Base-by-base conservation (phyloP, 192 early-diverging fungal species). In the Podila epigama region DNA sequence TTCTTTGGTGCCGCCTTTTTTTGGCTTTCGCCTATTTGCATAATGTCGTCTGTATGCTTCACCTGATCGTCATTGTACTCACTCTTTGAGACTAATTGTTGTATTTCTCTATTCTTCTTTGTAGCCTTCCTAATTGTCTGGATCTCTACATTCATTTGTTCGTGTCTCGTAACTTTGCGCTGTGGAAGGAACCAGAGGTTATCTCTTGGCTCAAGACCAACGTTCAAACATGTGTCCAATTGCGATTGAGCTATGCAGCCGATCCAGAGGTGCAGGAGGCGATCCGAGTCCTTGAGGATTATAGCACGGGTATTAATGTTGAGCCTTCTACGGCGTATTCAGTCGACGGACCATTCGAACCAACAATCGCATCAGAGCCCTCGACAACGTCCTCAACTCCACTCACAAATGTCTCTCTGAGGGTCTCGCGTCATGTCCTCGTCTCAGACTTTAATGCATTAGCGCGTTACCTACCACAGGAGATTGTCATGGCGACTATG, bases 181-280 rank as follows among this genome's bases (percentile, higher is more conserved):
- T 96, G 40, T 98, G 95, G 92, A 94, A 95, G 51, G 89, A 92
- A 51, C 93, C 94, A 3, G 92, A 95, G 63, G 69, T 66, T 58
- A 28, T 37, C 56, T 25, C 60, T n/a, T 80, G 79, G 80, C 69
- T 82, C 31, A 82, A 82, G 60, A 29, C 58, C 12, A 82, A 70
- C 44, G 50, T 70, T 18, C 41, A 55, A 40, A 33, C 57, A 11
- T 63, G 66, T n/a, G 57, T 69, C 11, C 68, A 69, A 42, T 60
- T 69, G 0, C 63, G 68, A 5, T 70, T 70, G 60, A 37, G 51
- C 12, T 55, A 66, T 48, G 29, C 18, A 8, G 67, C 40, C 33
- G 81, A 79, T 12, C 44, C 68, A 0, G 60, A 62, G 16, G 36
- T 82, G 8, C 50, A 68, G 37, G 69, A 72, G 16, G 66, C 67